These are phyloP conservation scores for Collariella sp. DNA, from an alignment of 495 filamentous ascomycete species.

Conservation along the genomic window DNA sequence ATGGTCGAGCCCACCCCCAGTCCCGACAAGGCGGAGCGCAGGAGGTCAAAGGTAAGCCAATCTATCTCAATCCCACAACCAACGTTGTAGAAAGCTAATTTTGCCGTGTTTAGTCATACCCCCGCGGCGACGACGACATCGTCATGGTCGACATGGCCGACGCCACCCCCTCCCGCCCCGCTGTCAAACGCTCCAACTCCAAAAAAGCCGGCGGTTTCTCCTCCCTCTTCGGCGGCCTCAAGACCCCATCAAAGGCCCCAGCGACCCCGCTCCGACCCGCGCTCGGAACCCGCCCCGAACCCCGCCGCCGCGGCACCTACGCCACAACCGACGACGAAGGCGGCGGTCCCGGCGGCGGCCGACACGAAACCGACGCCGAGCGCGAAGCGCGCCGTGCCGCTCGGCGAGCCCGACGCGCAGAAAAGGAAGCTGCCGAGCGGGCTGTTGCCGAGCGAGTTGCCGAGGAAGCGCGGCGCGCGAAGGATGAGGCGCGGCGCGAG, in stretches of 20 bases:
- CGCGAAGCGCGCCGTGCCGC: slow-evolving; percentile 48
- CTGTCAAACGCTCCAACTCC: slow-evolving; percentile 35
- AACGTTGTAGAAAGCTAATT: slow-evolving; percentile 19
- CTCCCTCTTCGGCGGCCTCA: slow-evolving; percentile 37
- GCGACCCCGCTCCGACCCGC: slow-evolving; percentile 20
- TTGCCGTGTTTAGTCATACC: slow-evolving; percentile 20
- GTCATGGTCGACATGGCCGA: slow-evolving; percentile 32
- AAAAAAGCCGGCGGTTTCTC: slow-evolving; percentile 29
- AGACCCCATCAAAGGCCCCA: slow-evolving; percentile 24
- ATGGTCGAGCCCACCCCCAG: slow-evolving; percentile 40
- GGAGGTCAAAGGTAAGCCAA: slow-evolving; percentile 36
- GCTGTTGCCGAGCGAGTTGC: slow-evolving; percentile 39
- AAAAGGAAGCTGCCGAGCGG: slow-evolving; percentile 42
- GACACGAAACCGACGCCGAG: slow-evolving; percentile 35
- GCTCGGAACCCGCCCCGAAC: slow-evolving; percentile 30
- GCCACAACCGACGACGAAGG: slow-evolving; percentile 36
- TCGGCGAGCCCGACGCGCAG: slow-evolving; percentile 39
- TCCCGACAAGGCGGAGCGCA: slow-evolving; percentile 36
- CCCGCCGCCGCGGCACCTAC: slow-evolving; percentile 37
- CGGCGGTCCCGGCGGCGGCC: slow-evolving; percentile 6
- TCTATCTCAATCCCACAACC: slow-evolving; percentile 15
- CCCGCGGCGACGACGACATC: slow-evolving; percentile 37
- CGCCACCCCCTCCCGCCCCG: slow-evolving; percentile 25
- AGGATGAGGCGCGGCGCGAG: slow-evolving; percentile 39
- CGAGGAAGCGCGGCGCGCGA: slow-evolving; percentile 38